Evolutionary conservation across 1,284 basidiomycete species (phyloP), one percentile per base, ranked within the genome.

Genomic region (Apiotrichum montevideense): DNA sequence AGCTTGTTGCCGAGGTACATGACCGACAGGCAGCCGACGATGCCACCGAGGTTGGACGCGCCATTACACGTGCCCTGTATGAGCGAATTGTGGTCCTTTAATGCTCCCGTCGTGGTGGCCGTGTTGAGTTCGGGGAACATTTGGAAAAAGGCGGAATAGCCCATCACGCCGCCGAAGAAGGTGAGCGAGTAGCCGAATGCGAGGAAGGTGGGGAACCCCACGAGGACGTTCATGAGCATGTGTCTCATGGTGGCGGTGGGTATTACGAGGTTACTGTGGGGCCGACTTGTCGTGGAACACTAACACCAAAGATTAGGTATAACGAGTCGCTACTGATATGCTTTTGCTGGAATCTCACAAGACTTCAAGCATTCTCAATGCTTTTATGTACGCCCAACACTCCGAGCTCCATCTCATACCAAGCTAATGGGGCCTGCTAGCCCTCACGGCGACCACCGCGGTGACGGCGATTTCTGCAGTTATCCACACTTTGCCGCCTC

Each of bases 41-140:
- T 62, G 33, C 69, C 69, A 34, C 75, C 75, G 40, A 77, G 66
- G 59, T 76, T 74, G 57, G 74, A 69, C 34, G 68, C 64, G 15
- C 69, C 67, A 29, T 68, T 61, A 4, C 63, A 59, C 1, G 64
- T 67, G 11, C 73, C 73, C 52, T 74, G 70, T 41, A 73, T 61
- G 8, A 61, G 54, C 15, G 68, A 62, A 56, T 72, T 64, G 60
- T 67, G 67, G 21, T 40, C 57, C 44, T 66, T 68, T 15, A 61
- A 39, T 0, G 50, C 46, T 10, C 64, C 67, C 6, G 46, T 58
- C 2, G 67, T 66, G 3, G 65, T 66, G 4, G 57, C 47, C 2
- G 61, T 62, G 57, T 68, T 50, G 42, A 68, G 56, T 41, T 64
- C 39, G 13, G 58, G 59, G 56, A 66, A 66, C 40, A 58, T 40